Evolutionary conservation across 306 rosid genomes (phyloP).

Genomic region (Trifolium dubium): DNA sequence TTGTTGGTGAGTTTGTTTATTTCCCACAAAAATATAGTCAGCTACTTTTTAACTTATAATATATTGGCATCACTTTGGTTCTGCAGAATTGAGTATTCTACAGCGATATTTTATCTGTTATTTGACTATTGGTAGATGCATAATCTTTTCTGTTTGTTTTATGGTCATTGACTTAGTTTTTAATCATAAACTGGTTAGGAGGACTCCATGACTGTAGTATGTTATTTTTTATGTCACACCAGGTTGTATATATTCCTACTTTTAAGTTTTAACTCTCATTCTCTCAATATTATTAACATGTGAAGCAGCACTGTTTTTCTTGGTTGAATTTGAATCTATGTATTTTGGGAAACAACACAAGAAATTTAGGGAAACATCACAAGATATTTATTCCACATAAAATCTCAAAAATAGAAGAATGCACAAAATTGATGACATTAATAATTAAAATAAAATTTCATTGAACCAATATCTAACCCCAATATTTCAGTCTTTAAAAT

Average conservation of each 20-base stretch:
- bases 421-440: neutral
- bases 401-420: constrained; percentile 1
- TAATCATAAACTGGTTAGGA: constrained; percentile 1
- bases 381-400: neutral
- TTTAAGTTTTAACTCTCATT: no score
- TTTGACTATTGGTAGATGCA: constrained; percentile 11
- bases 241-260: constrained; percentile 21
- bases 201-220: neutral
- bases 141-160: constrained; percentile 7
- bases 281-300: constrained; percentile 25
- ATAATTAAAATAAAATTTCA: neutral
- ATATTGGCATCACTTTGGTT: constrained; percentile 11
- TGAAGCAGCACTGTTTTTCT: constrained; percentile 1
- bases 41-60: constrained; percentile 10
- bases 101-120: constrained; percentile 13
- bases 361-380: neutral
- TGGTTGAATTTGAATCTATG: constrained; percentile 6
- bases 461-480: neutral
- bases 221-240: constrained; percentile 1
- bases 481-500: neutral
- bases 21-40: constrained; percentile 1
- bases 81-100: constrained; percentile 35
- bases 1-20: constrained; percentile 70
- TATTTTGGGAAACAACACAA: neutral
- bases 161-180: constrained; percentile 2